phyloP scores from a whole-genome alignment of 1,139 yeast species.

The Pichia sp. region DNA sequence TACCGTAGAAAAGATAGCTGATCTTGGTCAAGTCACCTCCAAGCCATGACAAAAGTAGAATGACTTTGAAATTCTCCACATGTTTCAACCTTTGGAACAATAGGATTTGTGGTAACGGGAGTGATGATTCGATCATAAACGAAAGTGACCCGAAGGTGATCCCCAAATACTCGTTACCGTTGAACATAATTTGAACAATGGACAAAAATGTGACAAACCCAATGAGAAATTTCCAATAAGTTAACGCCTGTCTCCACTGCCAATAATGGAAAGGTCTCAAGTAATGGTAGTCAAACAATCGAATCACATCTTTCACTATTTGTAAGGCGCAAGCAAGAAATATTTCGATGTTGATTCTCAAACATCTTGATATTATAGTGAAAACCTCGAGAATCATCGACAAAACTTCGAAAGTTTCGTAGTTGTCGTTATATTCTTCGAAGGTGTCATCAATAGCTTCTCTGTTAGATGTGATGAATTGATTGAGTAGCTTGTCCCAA shows the following conservation, averaged over 20 bases:
- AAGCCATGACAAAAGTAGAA: conserved; percentile 77
- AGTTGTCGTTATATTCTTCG: conserved; percentile 9
- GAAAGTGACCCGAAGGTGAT: conserved; percentile 69
- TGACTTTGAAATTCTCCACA: conserved; percentile 72
- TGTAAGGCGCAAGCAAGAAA: conserved; percentile 30
- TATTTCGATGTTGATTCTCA: conserved; percentile 18
- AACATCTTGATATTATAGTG: conserved; percentile 9
- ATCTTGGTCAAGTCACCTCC: conserved; percentile 84
- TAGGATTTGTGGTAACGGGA: conserved; percentile 85
- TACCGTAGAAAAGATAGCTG: conserved; percentile 66
- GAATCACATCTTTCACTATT: conserved; percentile 35
- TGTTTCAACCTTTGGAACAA: conserved; percentile 64
- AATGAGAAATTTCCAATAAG: conserved; percentile 64
- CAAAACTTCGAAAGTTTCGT: conserved; percentile 1
- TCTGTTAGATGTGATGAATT: conserved; percentile 19
- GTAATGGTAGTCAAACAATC: conserved; percentile 67
- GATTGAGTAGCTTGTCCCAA: conserved; percentile 22
- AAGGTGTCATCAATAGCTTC: conserved; percentile 18
- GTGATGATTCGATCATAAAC: conserved; percentile 69
- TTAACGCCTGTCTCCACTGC: conserved; percentile 71
- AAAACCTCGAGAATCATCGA: conserved; percentile 11
- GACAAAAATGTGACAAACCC: conserved; percentile 43
- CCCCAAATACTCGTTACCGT: conserved; percentile 42
- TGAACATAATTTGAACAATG: conserved; percentile 45
- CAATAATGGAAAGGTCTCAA: conserved; percentile 67